phyloP scores from a whole-genome alignment of 257 asterid species.

The Coffea eugenioides region DNA sequence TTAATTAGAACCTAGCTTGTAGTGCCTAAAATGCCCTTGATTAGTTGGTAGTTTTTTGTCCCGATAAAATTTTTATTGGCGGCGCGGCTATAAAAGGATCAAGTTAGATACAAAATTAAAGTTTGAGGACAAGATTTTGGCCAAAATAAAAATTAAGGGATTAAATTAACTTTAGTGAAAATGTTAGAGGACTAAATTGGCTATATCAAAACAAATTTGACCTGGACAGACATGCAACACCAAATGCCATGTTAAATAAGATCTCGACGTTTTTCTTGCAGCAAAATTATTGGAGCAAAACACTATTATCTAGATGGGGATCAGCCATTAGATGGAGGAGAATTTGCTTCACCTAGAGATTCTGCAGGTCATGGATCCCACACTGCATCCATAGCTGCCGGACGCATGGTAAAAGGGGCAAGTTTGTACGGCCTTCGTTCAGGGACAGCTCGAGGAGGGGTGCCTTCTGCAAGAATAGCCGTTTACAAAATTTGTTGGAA shows the following conservation, averaged over 20 bases:
- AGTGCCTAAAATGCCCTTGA: too few relatives aligned
- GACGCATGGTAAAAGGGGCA: constrained; percentile 35
- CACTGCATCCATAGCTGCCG: constrained; percentile 59
- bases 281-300: constrained; percentile 64
- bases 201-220: too few relatives aligned
- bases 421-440: constrained; percentile 36
- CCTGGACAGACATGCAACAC: too few relatives aligned
- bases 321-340: neutral
- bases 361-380: constrained; percentile 60
- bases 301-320: constrained; percentile 39
- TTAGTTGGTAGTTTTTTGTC: too few relatives aligned
- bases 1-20: too few relatives aligned
- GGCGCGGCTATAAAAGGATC: too few relatives aligned
- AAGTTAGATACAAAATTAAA: too few relatives aligned
- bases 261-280: constrained; percentile 12
- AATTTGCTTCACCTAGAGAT: constrained; percentile 52
- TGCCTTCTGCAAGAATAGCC: constrained; percentile 51
- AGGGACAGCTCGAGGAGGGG: constrained; percentile 63
- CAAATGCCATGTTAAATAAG: neutral
- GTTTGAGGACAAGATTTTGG: too few relatives aligned
- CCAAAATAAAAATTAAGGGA: too few relatives aligned
- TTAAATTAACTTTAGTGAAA: too few relatives aligned
- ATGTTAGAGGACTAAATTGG: too few relatives aligned
- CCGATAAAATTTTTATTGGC: too few relatives aligned
- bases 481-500: constrained; percentile 63